Conservation (phyloP, 768 basidiomycete genomes). For the Hericium alpestre region DNA sequence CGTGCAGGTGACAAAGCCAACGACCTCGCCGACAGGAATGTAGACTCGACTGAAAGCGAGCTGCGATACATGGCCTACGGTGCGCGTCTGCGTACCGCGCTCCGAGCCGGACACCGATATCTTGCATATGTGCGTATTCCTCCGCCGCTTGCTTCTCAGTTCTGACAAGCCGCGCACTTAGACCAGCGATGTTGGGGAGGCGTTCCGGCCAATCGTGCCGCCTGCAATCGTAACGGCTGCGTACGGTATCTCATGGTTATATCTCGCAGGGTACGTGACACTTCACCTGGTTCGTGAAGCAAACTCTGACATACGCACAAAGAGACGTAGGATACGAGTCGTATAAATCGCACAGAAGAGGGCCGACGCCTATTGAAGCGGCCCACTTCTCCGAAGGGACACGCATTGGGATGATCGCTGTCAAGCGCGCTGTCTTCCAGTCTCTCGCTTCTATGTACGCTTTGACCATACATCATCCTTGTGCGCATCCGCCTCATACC, state of each 20-base stretch:
- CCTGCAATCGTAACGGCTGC: slow-evolving; percentile 64
- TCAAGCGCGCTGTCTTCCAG: slow-evolving; percentile 71
- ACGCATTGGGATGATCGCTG: slow-evolving; percentile 57
- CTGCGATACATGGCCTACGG: slow-evolving; percentile 69
- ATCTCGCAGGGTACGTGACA: slow-evolving; percentile 46
- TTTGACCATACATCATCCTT: slow-evolving; percentile 1
- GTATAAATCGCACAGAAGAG: slow-evolving; percentile 62
- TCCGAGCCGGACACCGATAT: slow-evolving; percentile 61
- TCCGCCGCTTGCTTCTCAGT: neutral
- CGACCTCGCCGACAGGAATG: slow-evolving; percentile 51
- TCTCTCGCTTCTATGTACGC: slow-evolving; percentile 73
- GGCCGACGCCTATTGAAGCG: slow-evolving; percentile 58
- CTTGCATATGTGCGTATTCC: slow-evolving; percentile 57
- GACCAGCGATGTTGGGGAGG: slow-evolving; percentile 79
- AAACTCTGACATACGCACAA: slow-evolving; percentile 1
- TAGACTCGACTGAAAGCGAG: slow-evolving; percentile 56
- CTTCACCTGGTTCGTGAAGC: neutral
- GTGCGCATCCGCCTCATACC: neutral
- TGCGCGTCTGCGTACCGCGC: slow-evolving; percentile 65
- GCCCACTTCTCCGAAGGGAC: slow-evolving; percentile 61
- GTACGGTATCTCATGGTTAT: slow-evolving; percentile 76
- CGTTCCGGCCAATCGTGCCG: slow-evolving; percentile 69
- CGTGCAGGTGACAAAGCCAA: slow-evolving; percentile 40
- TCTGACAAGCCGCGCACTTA: slow-evolving; percentile 21
- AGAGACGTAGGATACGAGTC: slow-evolving; percentile 73